phyloP scores from a whole-genome alignment of 441 rosid species.

The Brassica hybrid region DNA sequence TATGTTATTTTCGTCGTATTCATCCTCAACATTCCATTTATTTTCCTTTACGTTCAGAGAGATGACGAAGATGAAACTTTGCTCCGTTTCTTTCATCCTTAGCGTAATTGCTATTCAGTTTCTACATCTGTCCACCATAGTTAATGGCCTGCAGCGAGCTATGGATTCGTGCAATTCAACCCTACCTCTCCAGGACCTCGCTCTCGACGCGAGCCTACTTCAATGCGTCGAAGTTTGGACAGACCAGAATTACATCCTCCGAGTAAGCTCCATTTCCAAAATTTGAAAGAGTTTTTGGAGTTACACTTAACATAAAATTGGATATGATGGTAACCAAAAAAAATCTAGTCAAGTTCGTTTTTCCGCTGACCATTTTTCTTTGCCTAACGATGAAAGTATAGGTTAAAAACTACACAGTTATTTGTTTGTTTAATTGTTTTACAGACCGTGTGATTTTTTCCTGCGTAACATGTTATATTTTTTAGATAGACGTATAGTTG shows the following conservation, averaged over 20 bases:
- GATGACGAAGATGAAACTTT: slow-evolving; percentile 42
- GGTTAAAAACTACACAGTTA: not conserved
- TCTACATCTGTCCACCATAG: slow-evolving; percentile 1
- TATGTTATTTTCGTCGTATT: slow-evolving; percentile 17
- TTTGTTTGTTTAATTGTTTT: not conserved
- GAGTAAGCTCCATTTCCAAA: slow-evolving; percentile 54
- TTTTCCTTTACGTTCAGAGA: slow-evolving; percentile 29
- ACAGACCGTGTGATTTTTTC: not conserved
- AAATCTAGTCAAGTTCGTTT: not conserved
- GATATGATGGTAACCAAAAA: not conserved
- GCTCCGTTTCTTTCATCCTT: slow-evolving; percentile 29
- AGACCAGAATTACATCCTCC: slow-evolving; percentile 52
- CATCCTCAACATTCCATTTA: slow-evolving; percentile 30
- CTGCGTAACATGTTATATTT: not conserved
- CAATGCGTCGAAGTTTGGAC: slow-evolving; percentile 62
- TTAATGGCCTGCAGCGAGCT: slow-evolving; percentile 41
- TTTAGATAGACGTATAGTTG: not conserved
- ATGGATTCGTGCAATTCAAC: slow-evolving; percentile 68
- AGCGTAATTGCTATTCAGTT: slow-evolving; percentile 16
- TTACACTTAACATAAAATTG: not conserved
- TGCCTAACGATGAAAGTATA: not conserved
- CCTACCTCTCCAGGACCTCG: slow-evolving; percentile 44
- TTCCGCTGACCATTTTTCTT: not conserved
- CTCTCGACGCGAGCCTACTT: slow-evolving; percentile 52
- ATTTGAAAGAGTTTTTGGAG: not conserved